phyloP scores from a whole-genome alignment of 208 protist genomes.

The Leishmania mexicana region DNA sequence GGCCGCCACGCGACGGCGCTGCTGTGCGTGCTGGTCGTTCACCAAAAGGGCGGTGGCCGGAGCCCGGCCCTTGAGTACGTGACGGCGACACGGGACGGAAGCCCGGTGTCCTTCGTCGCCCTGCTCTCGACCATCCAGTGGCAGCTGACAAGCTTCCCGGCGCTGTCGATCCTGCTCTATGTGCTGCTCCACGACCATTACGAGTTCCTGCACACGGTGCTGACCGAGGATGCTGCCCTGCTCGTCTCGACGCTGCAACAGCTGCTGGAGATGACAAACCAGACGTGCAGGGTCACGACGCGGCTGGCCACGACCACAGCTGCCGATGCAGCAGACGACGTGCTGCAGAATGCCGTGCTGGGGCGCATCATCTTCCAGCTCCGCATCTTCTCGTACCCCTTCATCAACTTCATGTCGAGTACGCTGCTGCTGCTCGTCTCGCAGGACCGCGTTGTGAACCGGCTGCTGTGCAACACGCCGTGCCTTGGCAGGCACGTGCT shows the following conservation, averaged over 20 bases:
- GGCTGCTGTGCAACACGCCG: constrained; percentile 45
- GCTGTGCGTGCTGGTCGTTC: constrained; percentile 61
- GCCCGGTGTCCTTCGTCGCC: constrained; percentile 32
- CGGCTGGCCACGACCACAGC: neutral
- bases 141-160: constrained; percentile 47
- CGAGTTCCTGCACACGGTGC: constrained; percentile 50
- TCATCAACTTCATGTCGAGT: constrained; percentile 80
- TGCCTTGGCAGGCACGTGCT: constrained; percentile 35
- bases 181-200: constrained; percentile 70
- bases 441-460: constrained; percentile 69
- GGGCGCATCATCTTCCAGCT: constrained; percentile 39
- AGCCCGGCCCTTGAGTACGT: constrained; percentile 66
- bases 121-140: constrained; percentile 47
- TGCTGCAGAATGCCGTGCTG: constrained; percentile 33
- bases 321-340: constrained; percentile 22
- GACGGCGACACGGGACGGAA: constrained; percentile 28
- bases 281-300: constrained; percentile 19
- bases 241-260: constrained; percentile 49
- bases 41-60: constrained; percentile 62
- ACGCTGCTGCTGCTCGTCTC: constrained; percentile 80
- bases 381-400: constrained; percentile 67
- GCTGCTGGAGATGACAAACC: constrained; percentile 53
- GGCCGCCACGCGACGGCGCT: constrained; percentile 60
- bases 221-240: constrained; percentile 36
- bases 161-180: constrained; percentile 73